Conservation (phyloP, 148 eudicot genomes). For the Cornus kousa region DNA sequence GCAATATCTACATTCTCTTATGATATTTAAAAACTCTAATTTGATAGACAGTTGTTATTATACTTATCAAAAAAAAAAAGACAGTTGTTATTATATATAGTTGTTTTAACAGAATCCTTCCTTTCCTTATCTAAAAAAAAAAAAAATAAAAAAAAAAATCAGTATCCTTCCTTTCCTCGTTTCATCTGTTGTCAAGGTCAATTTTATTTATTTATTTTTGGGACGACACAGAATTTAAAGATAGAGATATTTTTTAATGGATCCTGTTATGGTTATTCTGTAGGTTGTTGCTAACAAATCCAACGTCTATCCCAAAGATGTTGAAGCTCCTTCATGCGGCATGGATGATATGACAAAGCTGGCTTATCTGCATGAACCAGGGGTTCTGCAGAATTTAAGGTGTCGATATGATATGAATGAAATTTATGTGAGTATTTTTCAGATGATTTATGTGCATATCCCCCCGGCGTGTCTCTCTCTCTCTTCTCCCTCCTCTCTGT, state of each 20-base stretch:
- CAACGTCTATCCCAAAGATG: slow-evolving; percentile 54
- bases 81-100: not conserved
- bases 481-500: not conserved
- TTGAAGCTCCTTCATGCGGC: slow-evolving; percentile 63
- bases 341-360: slow-evolving; percentile 80
- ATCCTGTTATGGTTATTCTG: slow-evolving; percentile 8
- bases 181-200: not conserved
- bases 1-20: not conserved
- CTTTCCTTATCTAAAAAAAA: not conserved
- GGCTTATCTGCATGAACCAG: slow-evolving; percentile 78
- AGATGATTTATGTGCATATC: not conserved
- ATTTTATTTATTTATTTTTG: not conserved
- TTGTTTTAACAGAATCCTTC: not conserved
- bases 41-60: not conserved
- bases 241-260: not conserved
- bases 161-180: not conserved
- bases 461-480: not conserved
- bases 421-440: slow-evolving; percentile 49
- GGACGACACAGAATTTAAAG: not conserved
- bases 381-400: slow-evolving; percentile 65
- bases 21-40: not conserved
- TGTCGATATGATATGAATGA: slow-evolving; percentile 64
- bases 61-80: not conserved
- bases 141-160: too few species aligned
- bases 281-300: slow-evolving; percentile 47